Conservation (phyloP, 768 basidiomycete species). For the Auricularia cornea region DNA sequence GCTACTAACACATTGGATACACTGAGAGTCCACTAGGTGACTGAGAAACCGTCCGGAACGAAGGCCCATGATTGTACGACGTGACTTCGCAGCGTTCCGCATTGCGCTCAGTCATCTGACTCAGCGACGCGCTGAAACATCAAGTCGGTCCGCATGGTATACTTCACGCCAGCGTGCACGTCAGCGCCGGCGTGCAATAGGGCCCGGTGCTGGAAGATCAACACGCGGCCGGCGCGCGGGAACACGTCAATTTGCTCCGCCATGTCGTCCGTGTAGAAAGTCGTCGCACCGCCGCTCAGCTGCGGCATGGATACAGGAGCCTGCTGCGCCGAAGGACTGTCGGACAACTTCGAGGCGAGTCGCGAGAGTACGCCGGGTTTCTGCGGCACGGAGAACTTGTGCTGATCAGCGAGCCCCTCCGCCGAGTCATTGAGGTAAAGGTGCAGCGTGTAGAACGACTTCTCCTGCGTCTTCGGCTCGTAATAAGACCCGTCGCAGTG, state of each 20-base stretch:
- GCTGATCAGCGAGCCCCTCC: neutral
- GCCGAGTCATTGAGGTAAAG: slow-evolving; percentile 6
- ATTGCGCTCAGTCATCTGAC: no score
- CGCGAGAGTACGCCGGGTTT: neutral
- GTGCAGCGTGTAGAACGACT: slow-evolving; percentile 4
- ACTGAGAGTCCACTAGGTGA: no score
- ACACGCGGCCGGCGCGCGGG: slow-evolving; percentile 4
- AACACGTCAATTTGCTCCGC: slow-evolving; percentile 1
- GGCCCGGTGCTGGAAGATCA: slow-evolving; percentile 3
- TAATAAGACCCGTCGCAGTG: slow-evolving; percentile 6
- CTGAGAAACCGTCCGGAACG: no score
- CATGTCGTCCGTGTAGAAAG: slow-evolving; percentile 2
- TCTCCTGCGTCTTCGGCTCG: neutral
- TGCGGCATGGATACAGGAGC: neutral
- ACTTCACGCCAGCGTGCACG: slow-evolving; percentile 4
- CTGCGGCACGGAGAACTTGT: neutral
- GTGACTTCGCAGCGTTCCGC: no score
- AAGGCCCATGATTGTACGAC: no score
- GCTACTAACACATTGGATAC: no score
- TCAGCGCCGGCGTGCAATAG: slow-evolving; percentile 4
- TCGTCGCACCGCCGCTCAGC: slow-evolving; percentile 4
- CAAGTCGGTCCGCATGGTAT: slow-evolving; percentile 7
- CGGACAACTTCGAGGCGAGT: neutral
- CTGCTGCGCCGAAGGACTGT: neutral
- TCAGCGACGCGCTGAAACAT: neutral